Conservation (phyloP, 2,329 filamentous ascomycete species). For the Calonectria leucothoes region DNA sequence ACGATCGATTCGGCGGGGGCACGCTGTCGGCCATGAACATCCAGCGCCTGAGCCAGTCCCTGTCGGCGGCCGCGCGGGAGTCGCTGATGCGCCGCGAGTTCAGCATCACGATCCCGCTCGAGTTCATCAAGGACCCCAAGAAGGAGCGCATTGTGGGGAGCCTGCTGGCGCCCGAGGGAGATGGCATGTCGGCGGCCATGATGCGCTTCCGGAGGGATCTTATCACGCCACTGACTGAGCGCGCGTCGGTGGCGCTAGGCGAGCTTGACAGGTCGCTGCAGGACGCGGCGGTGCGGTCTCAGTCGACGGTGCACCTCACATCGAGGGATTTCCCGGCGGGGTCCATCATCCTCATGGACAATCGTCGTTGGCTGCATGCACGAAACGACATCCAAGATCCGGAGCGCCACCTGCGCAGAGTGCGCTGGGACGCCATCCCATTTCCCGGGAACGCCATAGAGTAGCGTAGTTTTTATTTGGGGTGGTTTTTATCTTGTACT, state of each 20-base stretch:
- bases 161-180: constrained; percentile 26
- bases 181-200: constrained; percentile 14
- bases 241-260: constrained; percentile 33
- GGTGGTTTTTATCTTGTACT: too few relatives aligned
- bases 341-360: constrained; percentile 47
- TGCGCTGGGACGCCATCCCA: constrained; percentile 47
- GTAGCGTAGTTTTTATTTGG: too few relatives aligned
- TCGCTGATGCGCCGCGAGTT: constrained; percentile 44
- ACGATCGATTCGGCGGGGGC: constrained; percentile 52
- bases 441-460: constrained; percentile 28
- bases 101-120: constrained; percentile 45
- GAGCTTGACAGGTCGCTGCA: constrained; percentile 37
- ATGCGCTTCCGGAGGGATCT: constrained; percentile 49
- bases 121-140: constrained; percentile 47
- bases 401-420: constrained; percentile 47
- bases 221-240: constrained; percentile 39
- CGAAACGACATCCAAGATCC: constrained; percentile 47
- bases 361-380: constrained; percentile 49
- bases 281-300: constrained; percentile 7
- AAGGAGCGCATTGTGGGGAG: constrained; percentile 34
- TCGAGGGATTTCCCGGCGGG: constrained; percentile 40
- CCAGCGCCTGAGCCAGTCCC: constrained; percentile 37
- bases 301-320: constrained; percentile 38
- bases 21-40: constrained; percentile 52
- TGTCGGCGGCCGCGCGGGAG: constrained; percentile 36